A percentile compares a stretch with the other conserved stretches of the same genome.
These are phyloP conservation scores for Septoria linicola DNA, from an alignment of 2,329 filamentous ascomycete genomes.

Conservation along the genomic window DNA sequence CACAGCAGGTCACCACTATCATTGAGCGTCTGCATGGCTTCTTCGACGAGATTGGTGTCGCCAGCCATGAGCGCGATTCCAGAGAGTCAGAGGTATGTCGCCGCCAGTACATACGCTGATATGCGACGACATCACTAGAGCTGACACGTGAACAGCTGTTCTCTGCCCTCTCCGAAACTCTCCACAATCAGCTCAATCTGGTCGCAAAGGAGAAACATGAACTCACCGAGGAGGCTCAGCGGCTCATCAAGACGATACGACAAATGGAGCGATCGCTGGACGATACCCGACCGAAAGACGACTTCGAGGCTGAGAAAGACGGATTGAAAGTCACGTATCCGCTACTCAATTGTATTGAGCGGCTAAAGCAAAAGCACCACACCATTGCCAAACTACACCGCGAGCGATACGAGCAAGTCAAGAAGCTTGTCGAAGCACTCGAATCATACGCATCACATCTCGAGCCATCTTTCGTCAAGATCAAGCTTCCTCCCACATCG, in stretches of 20 bases:
- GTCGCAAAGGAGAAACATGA: slow-evolving; percentile 88
- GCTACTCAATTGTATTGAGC: slow-evolving; percentile 73
- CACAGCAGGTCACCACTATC: slow-evolving; percentile 92
- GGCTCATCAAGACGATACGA: slow-evolving; percentile 78
- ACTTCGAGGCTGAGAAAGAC: slow-evolving; percentile 64
- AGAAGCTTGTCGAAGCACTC: slow-evolving; percentile 89
- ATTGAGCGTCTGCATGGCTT: slow-evolving; percentile 89
- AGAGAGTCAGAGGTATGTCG: slow-evolving; percentile 81
- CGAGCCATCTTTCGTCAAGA: slow-evolving; percentile 80
- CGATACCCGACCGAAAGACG: slow-evolving; percentile 65
- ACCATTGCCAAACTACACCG: slow-evolving; percentile 78
- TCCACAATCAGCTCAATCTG: slow-evolving; percentile 82
- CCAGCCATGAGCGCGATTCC: slow-evolving; percentile 84
- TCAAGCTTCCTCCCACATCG: slow-evolving; percentile 79
- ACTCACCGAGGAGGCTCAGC: slow-evolving; percentile 84
- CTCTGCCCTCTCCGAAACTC: slow-evolving; percentile 81
- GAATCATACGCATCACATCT: slow-evolving; percentile 96
- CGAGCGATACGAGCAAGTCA: slow-evolving; percentile 92
- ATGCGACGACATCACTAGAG: too few relatives aligned
- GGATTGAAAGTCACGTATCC: slow-evolving; percentile 79
- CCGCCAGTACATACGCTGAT: not conserved
- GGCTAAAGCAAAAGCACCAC: slow-evolving; percentile 80
- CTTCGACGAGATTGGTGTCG: slow-evolving; percentile 97
- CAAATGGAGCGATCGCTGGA: slow-evolving; percentile 93
- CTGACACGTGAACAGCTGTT: slow-evolving; percentile 65